These are phyloP conservation scores for Cryptomeria japonica DNA, from an alignment of 75 land plant species.

Conservation along the genomic window DNA sequence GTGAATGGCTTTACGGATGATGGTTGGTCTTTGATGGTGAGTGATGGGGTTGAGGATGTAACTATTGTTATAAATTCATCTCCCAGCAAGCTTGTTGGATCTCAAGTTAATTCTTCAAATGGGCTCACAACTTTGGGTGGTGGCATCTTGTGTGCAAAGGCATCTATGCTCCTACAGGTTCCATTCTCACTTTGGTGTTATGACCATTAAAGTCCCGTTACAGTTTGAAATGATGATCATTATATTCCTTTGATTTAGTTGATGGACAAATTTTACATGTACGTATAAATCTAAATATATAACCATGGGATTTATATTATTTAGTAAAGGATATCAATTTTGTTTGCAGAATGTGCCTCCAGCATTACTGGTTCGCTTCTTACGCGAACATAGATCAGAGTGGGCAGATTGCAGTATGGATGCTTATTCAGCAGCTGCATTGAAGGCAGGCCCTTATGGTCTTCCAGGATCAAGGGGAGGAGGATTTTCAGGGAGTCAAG, in stretches of 20 bases:
- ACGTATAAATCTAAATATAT: neutral
- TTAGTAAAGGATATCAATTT: neutral
- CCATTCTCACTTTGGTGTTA: neutral
- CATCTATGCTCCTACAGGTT: conserved; percentile 95
- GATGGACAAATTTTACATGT: neutral
- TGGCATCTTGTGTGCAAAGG: conserved; percentile 89
- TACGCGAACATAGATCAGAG: conserved; percentile 96
- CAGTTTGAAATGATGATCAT: neutral
- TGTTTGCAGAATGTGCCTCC: conserved; percentile 91
- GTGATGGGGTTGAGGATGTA: conserved; percentile 90
- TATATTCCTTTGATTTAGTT: neutral
- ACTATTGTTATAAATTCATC: conserved; percentile 75
- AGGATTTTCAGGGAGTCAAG: conserved; percentile 70
- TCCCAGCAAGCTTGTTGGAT: conserved; percentile 49
- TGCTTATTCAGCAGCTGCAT: conserved; percentile 63
- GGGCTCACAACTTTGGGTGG: conserved; percentile 52
- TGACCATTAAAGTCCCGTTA: neutral
- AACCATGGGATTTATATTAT: neutral
- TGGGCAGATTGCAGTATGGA: conserved; percentile 92
- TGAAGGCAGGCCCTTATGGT: conserved; percentile 51
- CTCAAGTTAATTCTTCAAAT: conserved; percentile 46
- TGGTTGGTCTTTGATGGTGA: conserved; percentile 74
- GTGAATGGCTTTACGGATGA: conserved; percentile 87
- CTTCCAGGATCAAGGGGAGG: conserved; percentile 58
- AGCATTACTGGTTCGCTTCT: conserved; percentile 75